Evolutionary conservation across 257 asterid species (phyloP).

Genomic region (Gentiana dahurica): DNA sequence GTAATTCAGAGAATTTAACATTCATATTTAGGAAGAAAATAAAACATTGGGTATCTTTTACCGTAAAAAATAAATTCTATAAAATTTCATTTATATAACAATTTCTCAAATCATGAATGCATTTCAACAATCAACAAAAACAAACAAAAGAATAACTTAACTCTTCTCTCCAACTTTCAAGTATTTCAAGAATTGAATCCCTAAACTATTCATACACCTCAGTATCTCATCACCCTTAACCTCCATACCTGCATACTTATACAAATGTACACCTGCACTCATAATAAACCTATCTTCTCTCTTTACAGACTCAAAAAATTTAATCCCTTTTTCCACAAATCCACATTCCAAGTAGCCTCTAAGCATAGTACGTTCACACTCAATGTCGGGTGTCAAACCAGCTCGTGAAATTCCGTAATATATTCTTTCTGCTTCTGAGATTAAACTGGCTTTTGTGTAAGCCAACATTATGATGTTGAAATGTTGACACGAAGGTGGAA

Average conservation of each 20-base stretch:
- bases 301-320: conserved; percentile 29
- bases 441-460: conserved; percentile 42
- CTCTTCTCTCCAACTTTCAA: conserved; percentile 51
- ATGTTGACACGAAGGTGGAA: conserved; percentile 53
- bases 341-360: conserved; percentile 65
- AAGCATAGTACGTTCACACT: conserved; percentile 47
- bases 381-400: conserved; percentile 41
- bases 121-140: too few species aligned
- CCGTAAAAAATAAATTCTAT: too few species aligned
- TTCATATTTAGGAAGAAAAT: too few species aligned
- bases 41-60: too few species aligned
- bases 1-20: too few species aligned
- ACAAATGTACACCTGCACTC: conserved; percentile 72
- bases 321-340: conserved; percentile 50
- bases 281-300: conserved; percentile 45
- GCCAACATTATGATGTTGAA: conserved; percentile 43
- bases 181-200: conserved; percentile 39
- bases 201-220: conserved; percentile 25
- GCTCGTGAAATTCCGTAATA: conserved; percentile 25
- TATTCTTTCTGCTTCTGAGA: conserved; percentile 50
- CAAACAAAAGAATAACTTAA: too few species aligned
- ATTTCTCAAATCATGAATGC: too few species aligned
- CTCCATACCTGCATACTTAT: conserved; percentile 37
- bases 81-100: too few species aligned
- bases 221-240: conserved; percentile 36